phyloP scores from a whole-genome alignment of 2,329 filamentous ascomycete species.

The Helotiales sp. region DNA sequence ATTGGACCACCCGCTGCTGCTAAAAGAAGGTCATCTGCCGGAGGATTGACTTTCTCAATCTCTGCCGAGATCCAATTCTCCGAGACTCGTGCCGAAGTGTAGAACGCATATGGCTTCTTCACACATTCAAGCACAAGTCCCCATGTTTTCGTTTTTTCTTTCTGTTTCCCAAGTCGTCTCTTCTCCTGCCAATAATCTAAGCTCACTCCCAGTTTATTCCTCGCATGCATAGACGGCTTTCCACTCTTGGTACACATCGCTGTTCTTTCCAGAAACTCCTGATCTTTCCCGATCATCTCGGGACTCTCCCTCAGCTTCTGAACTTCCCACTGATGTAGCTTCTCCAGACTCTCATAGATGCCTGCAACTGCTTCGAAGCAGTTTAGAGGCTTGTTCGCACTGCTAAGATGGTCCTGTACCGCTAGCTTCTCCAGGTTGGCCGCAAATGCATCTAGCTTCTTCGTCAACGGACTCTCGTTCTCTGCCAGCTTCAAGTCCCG shows the following conservation, averaged over 20 bases:
- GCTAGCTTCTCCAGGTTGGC: slow-evolving; percentile 71
- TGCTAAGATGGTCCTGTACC: slow-evolving; percentile 69
- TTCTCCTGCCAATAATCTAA: slow-evolving; percentile 77
- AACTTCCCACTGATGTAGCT: slow-evolving; percentile 71
- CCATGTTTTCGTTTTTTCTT: slow-evolving; percentile 51
- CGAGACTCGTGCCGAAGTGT: slow-evolving; percentile 68
- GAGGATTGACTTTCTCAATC: slow-evolving; percentile 58
- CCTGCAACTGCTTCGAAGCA: slow-evolving; percentile 77
- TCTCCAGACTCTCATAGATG: slow-evolving; percentile 68
- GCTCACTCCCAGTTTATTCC: slow-evolving; percentile 65
- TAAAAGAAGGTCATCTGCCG: slow-evolving; percentile 43
- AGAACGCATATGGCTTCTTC: slow-evolving; percentile 43
- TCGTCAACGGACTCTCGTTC: slow-evolving; percentile 65
- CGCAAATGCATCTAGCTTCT: slow-evolving; percentile 69
- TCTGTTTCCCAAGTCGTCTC: slow-evolving; percentile 45
- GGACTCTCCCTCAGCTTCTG: slow-evolving; percentile 54
- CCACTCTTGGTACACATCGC: slow-evolving; percentile 69
- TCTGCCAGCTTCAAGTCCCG: slow-evolving; percentile 60
- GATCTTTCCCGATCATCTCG: slow-evolving; percentile 44
- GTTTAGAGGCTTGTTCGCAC: slow-evolving; percentile 61
- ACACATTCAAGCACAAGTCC: slow-evolving; percentile 68
- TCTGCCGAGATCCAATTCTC: slow-evolving; percentile 71
- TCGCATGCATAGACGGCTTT: slow-evolving; percentile 68
- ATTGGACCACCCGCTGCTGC: slow-evolving; percentile 40
- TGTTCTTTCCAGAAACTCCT: slow-evolving; percentile 37